Conservation (phyloP, 805 yeast species). For the Cyberlindnera suaveolens region DNA sequence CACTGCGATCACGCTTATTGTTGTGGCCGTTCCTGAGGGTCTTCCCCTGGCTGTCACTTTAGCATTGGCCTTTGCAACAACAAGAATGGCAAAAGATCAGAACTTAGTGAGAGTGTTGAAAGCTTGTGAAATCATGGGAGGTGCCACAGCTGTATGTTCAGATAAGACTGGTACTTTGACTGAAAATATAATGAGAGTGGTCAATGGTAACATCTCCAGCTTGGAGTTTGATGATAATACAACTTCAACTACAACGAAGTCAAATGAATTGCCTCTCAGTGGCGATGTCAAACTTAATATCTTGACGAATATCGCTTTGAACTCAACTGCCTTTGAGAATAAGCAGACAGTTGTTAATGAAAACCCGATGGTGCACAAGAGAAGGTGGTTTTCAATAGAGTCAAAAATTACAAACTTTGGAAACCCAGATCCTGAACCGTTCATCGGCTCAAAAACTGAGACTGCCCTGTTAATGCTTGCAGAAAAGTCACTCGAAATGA, state of each 20-base stretch:
- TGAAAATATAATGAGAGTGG: slow-evolving; percentile 89
- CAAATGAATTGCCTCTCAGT: slow-evolving; percentile 12
- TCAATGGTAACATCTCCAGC: slow-evolving; percentile 63
- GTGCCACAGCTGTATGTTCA: slow-evolving; percentile 94
- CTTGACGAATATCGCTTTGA: slow-evolving; percentile 58
- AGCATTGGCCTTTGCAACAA: slow-evolving; percentile 96
- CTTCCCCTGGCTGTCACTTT: slow-evolving; percentile 95
- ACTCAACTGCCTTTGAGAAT: slow-evolving; percentile 88
- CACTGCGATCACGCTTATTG: slow-evolving; percentile 86
- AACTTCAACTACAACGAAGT: slow-evolving; percentile 8
- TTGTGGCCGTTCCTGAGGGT: slow-evolving; percentile 99
- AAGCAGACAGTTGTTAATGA: slow-evolving; percentile 23
- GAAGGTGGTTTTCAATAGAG: slow-evolving; percentile 16
- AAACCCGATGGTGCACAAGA: slow-evolving; percentile 24
- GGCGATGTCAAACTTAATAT: slow-evolving; percentile 20
- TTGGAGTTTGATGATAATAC: slow-evolving; percentile 46
- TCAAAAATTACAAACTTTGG: slow-evolving; percentile 3
- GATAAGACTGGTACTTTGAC: slow-evolving; percentile 98
- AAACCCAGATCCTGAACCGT: slow-evolving; percentile 41
- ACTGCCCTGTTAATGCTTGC: slow-evolving; percentile 77
- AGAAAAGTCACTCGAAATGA: slow-evolving; percentile 42
- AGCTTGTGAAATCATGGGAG: slow-evolving; percentile 98
- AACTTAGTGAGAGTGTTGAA: slow-evolving; percentile 89
- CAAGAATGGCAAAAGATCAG: slow-evolving; percentile 95
- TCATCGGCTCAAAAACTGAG: slow-evolving; percentile 91